These are phyloP conservation scores for Apophysomyces ossiformis DNA, from an alignment of 371 early-diverging fungal species.

Conservation along the genomic window DNA sequence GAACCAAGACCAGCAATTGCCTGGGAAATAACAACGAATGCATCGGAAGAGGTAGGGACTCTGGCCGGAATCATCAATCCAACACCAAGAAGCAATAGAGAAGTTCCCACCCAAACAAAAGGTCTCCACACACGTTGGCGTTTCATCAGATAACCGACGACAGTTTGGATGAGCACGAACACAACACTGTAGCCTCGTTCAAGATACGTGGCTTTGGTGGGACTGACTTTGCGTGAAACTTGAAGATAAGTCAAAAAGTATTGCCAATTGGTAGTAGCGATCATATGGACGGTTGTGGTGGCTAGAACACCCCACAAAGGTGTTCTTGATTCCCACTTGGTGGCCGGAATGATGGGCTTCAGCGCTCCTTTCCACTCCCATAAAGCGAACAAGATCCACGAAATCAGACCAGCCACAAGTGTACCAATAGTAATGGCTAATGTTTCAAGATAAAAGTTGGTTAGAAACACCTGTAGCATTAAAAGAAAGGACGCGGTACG, in stretches of 20 bases:
- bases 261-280: constrained; percentile 43
- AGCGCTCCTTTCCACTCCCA: constrained; percentile 50
- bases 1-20: constrained; percentile 45
- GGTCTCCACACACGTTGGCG: constrained; percentile 45
- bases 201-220: constrained; percentile 33
- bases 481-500: neutral
- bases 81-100: constrained; percentile 49
- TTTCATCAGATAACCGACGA: constrained; percentile 42
- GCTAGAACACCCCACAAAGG: constrained; percentile 49
- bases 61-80: constrained; percentile 53
- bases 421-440: constrained; percentile 19
- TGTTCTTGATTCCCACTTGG: constrained; percentile 48
- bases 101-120: constrained; percentile 64
- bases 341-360: constrained; percentile 50
- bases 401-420: constrained; percentile 20
- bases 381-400: constrained; percentile 5
- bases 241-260: constrained; percentile 50
- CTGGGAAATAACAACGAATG: constrained; percentile 42
- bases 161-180: constrained; percentile 32
- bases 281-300: constrained; percentile 44
- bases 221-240: constrained; percentile 43
- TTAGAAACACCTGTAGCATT: neutral
- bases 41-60: constrained; percentile 29
- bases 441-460: neutral
- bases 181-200: constrained; percentile 43